A percentile compares a stretch with the other conserved stretches of the same genome.
Evolutionary conservation across 768 basidiomycete genomes (phyloP).

Genomic region (Lactarius trivialis): DNA sequence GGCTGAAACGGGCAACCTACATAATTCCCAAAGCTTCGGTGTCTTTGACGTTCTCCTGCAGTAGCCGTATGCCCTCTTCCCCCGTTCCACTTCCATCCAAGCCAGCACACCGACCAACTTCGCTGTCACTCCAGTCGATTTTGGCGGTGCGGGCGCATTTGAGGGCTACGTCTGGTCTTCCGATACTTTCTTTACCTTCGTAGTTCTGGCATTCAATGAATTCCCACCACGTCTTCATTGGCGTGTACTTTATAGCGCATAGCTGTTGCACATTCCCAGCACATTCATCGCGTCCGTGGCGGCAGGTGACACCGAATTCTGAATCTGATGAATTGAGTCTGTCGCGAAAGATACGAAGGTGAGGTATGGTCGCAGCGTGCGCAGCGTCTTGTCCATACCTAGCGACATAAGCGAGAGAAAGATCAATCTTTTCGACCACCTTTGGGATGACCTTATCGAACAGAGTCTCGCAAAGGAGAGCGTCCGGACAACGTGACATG

Average conservation of each 20-base stretch:
- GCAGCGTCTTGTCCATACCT: constrained; percentile 18
- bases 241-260: constrained; percentile 61
- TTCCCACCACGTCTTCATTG: constrained; percentile 64
- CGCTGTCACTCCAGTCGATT: constrained; percentile 62
- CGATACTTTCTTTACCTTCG: constrained; percentile 56
- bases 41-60: constrained; percentile 51
- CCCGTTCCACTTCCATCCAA: constrained; percentile 56
- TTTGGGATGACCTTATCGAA: constrained; percentile 65
- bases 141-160: constrained; percentile 57
- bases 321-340: constrained; percentile 60
- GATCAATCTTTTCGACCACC: constrained; percentile 56
- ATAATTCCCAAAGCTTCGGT: constrained; percentile 45
- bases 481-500: constrained; percentile 77
- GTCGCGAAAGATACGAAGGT: background rate
- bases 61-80: constrained; percentile 54
- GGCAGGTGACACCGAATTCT: constrained; percentile 74
- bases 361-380: no score
- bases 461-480: constrained; percentile 68
- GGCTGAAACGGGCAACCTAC: constrained; percentile 35
- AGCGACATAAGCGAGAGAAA: constrained; percentile 69
- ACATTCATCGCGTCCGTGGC: constrained; percentile 78
- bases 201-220: constrained; percentile 80
- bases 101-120: constrained; percentile 53
- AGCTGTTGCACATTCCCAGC: constrained; percentile 86
- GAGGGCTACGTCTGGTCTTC: constrained; percentile 54